phyloP scores from a whole-genome alignment of 192 early-diverging fungal species.

The Mortierella claussenii region DNA sequence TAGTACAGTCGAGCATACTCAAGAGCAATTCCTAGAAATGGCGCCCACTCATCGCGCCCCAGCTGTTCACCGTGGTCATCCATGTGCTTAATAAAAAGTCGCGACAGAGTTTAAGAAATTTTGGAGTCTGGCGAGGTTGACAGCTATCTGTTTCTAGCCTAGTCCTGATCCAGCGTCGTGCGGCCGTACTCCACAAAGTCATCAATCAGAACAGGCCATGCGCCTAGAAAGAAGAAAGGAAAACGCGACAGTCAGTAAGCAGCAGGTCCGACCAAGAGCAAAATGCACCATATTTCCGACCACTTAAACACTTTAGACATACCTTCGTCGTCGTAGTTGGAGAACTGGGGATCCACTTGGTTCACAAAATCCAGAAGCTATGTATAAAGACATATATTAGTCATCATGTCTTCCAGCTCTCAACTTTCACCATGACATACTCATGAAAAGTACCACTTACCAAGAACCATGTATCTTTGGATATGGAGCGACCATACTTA shows the following conservation, averaged over 20 bases:
- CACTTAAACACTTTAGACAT: background rate
- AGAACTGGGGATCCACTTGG: conserved; percentile 69
- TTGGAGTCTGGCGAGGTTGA: too few relatives aligned
- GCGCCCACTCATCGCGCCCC: too few relatives aligned
- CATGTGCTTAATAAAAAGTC: too few relatives aligned
- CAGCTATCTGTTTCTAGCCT: too few relatives aligned
- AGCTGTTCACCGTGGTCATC: too few relatives aligned
- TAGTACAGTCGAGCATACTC: too few relatives aligned
- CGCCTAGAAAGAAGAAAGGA: conserved; percentile 53
- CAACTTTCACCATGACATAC: too few relatives aligned
- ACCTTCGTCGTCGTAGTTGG: conserved; percentile 78
- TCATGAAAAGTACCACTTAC: conserved; percentile 51
- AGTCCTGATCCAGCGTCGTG: conserved; percentile 49
- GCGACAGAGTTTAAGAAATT: background rate
- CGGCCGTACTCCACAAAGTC: conserved; percentile 60
- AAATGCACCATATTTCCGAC: too few relatives aligned
- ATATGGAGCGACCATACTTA: conserved; percentile 81
- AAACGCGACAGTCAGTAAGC: background rate
- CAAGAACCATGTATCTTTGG: conserved; percentile 87
- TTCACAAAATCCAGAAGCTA: conserved; percentile 82
- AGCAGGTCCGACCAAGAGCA: background rate
- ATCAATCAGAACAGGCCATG: conserved; percentile 89
- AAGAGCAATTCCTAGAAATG: too few relatives aligned
- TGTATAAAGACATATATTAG: background rate
- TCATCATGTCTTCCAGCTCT: background rate